A percentile compares a stretch with the other conserved stretches of the same genome.
Evolutionary conservation across 768 basidiomycete genomes (phyloP).

Genomic region (Trametes cingulata): DNA sequence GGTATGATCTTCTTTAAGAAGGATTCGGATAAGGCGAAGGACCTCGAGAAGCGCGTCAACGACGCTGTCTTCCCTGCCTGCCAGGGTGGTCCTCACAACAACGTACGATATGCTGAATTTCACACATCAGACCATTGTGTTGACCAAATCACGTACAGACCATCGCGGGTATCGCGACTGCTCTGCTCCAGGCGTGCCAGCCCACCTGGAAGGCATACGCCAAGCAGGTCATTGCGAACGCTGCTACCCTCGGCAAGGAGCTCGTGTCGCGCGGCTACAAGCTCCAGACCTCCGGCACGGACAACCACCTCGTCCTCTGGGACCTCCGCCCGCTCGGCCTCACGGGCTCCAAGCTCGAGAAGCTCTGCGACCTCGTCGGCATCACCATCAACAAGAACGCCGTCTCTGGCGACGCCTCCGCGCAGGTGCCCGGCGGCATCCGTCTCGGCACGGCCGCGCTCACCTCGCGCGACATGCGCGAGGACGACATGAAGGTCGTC

Average conservation of each 20-base stretch:
- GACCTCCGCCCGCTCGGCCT: conserved; percentile 92
- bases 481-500: conserved; percentile 83
- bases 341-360: conserved; percentile 98
- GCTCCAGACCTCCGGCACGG: conserved; percentile 95
- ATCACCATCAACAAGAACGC: conserved; percentile 99
- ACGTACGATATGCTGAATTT: conserved; percentile 49
- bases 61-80: conserved; percentile 99
- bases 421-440: conserved; percentile 95
- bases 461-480: conserved; percentile 92
- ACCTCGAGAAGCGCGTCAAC: conserved; percentile 96
- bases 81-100: conserved; percentile 99
- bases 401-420: conserved; percentile 94
- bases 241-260: conserved; percentile 68
- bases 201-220: conserved; percentile 92
- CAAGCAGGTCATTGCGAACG: conserved; percentile 91
- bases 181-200: conserved; percentile 87
- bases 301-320: conserved; percentile 98
- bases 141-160: conserved; percentile 49
- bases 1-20: conserved; percentile 99
- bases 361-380: conserved; percentile 94
- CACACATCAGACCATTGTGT: not conserved
- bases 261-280: conserved; percentile 86
- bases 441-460: conserved; percentile 93
- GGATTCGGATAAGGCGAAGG: conserved; percentile 75
- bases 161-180: conserved; percentile 92